Percentiles rank a stretch among this genome's conserved stretches.
Conservation (phyloP, 2,329 filamentous ascomycete species). For the Aschersonia sp. region DNA sequence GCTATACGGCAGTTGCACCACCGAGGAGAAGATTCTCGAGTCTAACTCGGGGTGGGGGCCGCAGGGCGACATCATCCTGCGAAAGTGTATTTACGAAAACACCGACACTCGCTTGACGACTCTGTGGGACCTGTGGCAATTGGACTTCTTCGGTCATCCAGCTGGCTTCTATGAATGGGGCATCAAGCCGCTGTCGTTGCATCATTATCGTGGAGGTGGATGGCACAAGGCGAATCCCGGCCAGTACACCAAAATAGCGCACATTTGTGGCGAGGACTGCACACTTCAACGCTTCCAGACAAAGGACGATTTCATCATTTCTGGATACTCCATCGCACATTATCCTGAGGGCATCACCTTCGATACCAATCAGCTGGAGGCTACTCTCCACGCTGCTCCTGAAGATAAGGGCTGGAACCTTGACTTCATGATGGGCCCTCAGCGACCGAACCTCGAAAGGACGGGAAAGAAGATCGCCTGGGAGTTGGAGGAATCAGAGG, state of each 20-base stretch:
- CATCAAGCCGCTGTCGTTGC: constrained; percentile 43
- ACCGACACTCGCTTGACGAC: constrained; percentile 42
- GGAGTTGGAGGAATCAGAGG: constrained; percentile 35
- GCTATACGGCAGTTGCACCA: constrained; percentile 30
- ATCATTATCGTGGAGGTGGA: constrained; percentile 48
- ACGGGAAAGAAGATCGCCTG: constrained; percentile 37
- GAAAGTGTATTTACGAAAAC: constrained; percentile 50
- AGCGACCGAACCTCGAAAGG: constrained; percentile 29
- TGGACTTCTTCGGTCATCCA: constrained; percentile 45
- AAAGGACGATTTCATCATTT: constrained; percentile 36
- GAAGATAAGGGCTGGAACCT: constrained; percentile 34
- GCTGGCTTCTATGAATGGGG: constrained; percentile 51
- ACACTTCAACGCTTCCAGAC: constrained; percentile 43
- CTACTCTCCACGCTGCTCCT: constrained; percentile 33
- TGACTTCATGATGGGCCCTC: constrained; percentile 36
- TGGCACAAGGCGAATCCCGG: constrained; percentile 41
- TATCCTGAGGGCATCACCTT: constrained; percentile 38
- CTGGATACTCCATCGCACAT: constrained; percentile 44
- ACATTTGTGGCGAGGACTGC: constrained; percentile 47
- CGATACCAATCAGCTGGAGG: constrained; percentile 34
- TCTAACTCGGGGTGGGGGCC: constrained; percentile 44
- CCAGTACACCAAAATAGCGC: constrained; percentile 41
- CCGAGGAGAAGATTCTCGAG: constrained; percentile 35
- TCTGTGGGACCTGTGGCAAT: constrained; percentile 43
- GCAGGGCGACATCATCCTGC: constrained; percentile 46